phyloP scores from a whole-genome alignment of 352 stramenopile species.

The Pythium guiyangense region DNA sequence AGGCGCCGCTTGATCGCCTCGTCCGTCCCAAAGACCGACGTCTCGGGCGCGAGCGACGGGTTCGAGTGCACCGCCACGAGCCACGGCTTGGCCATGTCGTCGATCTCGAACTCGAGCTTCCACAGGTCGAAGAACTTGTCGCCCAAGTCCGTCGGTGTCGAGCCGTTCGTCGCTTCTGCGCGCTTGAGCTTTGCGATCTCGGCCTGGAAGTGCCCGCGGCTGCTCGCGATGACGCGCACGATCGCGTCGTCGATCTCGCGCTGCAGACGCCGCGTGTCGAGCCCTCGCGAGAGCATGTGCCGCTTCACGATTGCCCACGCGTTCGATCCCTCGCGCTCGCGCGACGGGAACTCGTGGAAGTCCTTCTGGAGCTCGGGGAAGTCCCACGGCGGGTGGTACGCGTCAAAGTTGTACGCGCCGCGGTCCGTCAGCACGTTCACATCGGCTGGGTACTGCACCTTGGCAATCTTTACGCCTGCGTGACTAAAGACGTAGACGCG shows the following conservation, averaged over 20 bases:
- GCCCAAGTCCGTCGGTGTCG: slow-evolving; percentile 28
- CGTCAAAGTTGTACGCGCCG: slow-evolving; percentile 58
- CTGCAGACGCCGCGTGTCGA: slow-evolving; percentile 63
- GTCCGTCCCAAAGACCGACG: slow-evolving; percentile 58
- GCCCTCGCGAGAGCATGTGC: slow-evolving; percentile 47
- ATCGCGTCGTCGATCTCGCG: slow-evolving; percentile 65
- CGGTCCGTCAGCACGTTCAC: slow-evolving; percentile 35
- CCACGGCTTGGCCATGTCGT: slow-evolving; percentile 92
- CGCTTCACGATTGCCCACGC: slow-evolving; percentile 63
- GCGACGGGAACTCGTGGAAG: slow-evolving; percentile 63
- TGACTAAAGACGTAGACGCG: slow-evolving; percentile 82
- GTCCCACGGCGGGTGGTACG: slow-evolving; percentile 70
- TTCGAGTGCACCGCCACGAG: slow-evolving; percentile 87
- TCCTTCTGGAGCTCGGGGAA: slow-evolving; percentile 53
- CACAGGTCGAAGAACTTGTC: slow-evolving; percentile 93
- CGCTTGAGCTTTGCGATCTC: slow-evolving; percentile 46
- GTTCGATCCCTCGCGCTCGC: slow-evolving; percentile 46
- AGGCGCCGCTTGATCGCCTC: slow-evolving; percentile 62
- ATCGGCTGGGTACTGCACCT: slow-evolving; percentile 44
- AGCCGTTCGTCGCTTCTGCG: slow-evolving; percentile 9
- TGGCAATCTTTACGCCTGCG: slow-evolving; percentile 68
- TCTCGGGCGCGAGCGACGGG: slow-evolving; percentile 45
- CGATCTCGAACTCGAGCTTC: slow-evolving; percentile 95
- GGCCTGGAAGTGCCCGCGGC: slow-evolving; percentile 41
- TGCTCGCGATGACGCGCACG: slow-evolving; percentile 55